Conservation (phyloP, 2,329 filamentous ascomycete species). For the Tricladium varicosporioides region DNA sequence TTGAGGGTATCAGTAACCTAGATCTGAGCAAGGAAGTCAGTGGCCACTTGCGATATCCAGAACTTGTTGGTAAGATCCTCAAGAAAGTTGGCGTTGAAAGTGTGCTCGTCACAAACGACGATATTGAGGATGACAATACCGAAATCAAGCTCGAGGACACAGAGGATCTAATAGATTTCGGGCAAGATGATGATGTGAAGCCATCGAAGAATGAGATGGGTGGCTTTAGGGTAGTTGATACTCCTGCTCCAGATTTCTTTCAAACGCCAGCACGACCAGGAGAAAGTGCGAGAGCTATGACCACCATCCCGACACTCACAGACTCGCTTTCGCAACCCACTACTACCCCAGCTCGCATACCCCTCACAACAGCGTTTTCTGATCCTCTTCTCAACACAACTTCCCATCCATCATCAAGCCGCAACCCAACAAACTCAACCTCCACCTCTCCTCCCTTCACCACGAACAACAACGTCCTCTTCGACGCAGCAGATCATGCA, state of each 20-base stretch:
- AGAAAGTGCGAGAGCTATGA: neutral
- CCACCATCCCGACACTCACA: neutral
- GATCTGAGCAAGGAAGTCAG: constrained; percentile 60
- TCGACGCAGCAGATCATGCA: constrained; percentile 4
- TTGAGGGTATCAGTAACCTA: constrained; percentile 56
- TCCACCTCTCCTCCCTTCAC: neutral
- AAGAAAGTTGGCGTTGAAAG: constrained; percentile 66
- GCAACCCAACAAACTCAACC: neutral
- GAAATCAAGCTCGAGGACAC: constrained; percentile 31
- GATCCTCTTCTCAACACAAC: neutral
- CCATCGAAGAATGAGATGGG: neutral
- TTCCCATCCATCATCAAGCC: neutral
- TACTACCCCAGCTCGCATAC: neutral
- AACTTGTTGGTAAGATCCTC: constrained; percentile 63
- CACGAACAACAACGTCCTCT: neutral
- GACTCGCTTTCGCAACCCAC: neutral
- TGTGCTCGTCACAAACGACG: constrained; percentile 43
- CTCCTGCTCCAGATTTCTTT: neutral
- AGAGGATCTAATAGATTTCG: constrained; percentile 14
- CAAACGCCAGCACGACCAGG: neutral
- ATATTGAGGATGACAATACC: constrained; percentile 39
- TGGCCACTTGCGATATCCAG: constrained; percentile 69
- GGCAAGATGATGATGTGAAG: neutral
- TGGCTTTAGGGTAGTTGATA: constrained; percentile 5
- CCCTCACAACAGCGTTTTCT: neutral